Evolutionary conservation across 805 yeast species (phyloP).

Genomic region (Grigorovia transvaalensis): DNA sequence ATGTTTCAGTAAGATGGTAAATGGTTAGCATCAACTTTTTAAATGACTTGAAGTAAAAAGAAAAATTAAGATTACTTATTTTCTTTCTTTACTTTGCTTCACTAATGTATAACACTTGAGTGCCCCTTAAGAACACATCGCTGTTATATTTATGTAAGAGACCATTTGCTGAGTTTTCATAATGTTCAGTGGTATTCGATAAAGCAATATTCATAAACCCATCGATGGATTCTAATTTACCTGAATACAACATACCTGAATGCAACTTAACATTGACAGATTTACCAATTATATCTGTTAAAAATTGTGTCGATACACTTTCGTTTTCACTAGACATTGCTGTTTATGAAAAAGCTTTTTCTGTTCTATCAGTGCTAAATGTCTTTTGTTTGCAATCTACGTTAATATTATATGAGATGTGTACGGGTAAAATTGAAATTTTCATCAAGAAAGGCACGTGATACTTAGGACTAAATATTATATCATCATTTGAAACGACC

Average conservation of each 20-base stretch:
- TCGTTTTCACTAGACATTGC: conserved; percentile 1
- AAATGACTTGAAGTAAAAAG: too few relatives aligned
- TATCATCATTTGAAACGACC: too few relatives aligned
- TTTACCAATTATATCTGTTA: conserved; percentile 69
- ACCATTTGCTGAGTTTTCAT: conserved; percentile 24
- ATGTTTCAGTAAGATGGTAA: too few relatives aligned
- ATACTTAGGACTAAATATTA: too few relatives aligned
- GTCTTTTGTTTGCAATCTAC: too few relatives aligned
- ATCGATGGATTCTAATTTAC: conserved; percentile 76
- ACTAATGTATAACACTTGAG: conserved; percentile 30
- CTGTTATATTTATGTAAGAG: conserved; percentile 22
- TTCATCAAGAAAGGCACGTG: too few relatives aligned
- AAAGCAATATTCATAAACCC: conserved; percentile 94
- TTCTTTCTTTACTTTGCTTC: conserved; percentile 15
- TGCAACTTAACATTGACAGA: conserved; percentile 73
- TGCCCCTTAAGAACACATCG: conserved; percentile 30
- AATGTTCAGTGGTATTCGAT: conserved; percentile 59
- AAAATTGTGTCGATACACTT: conserved; percentile 62
- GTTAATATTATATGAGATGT: too few relatives aligned
- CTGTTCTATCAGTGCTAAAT: too few relatives aligned
- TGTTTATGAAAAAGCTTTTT: neutral
- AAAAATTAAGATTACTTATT: neutral
- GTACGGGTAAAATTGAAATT: too few relatives aligned
- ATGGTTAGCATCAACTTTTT: too few relatives aligned
- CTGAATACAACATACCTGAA: conserved; percentile 79